phyloP scores from a whole-genome alignment of 441 rosid genomes.

The Pelargonium fulgidum region DNA sequence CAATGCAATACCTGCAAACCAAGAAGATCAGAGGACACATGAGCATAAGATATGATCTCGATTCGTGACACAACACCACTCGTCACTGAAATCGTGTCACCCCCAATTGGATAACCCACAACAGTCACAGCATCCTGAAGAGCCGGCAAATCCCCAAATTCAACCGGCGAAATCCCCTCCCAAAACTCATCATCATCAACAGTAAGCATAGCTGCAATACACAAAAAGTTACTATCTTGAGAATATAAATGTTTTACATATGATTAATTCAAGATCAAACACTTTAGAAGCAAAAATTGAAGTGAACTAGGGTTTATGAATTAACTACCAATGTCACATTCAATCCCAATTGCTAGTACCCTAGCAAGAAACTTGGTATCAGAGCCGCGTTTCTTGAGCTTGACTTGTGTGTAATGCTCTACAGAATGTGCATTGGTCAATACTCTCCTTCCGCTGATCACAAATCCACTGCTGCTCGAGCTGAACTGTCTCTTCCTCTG shows the following conservation, averaged over 20 bases:
- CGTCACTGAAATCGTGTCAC: conserved; percentile 90
- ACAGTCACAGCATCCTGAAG: conserved; percentile 97
- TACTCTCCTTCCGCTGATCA: conserved; percentile 63
- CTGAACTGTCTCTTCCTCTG: conserved; percentile 85
- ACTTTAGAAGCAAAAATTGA: too few relatives aligned
- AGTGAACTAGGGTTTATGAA: too few relatives aligned
- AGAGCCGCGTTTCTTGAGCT: conserved; percentile 81
- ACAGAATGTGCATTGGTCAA: conserved; percentile 86
- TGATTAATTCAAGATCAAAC: neutral
- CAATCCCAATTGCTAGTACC: conserved; percentile 80
- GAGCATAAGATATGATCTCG: conserved; percentile 79
- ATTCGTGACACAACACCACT: conserved; percentile 94
- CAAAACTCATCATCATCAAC: conserved; percentile 85
- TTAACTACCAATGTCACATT: conserved; percentile 55
- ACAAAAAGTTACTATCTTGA: neutral
- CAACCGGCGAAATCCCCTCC: conserved; percentile 79
- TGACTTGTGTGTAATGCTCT: conserved; percentile 82
- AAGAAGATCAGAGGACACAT: conserved; percentile 78
- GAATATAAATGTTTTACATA: neutral
- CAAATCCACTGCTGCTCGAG: conserved; percentile 80
- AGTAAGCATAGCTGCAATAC: conserved; percentile 65
- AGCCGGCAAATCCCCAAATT: conserved; percentile 84
- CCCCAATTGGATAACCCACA: conserved; percentile 94
- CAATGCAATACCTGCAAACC: conserved; percentile 59
- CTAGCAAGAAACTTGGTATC: conserved; percentile 80